A percentile compares a stretch with the other conserved stretches of the same genome.
These are phyloP conservation scores for Cutaneotrichosporon sp. DNA, from an alignment of 1,284 basidiomycete genomes.

Conservation along the genomic window DNA sequence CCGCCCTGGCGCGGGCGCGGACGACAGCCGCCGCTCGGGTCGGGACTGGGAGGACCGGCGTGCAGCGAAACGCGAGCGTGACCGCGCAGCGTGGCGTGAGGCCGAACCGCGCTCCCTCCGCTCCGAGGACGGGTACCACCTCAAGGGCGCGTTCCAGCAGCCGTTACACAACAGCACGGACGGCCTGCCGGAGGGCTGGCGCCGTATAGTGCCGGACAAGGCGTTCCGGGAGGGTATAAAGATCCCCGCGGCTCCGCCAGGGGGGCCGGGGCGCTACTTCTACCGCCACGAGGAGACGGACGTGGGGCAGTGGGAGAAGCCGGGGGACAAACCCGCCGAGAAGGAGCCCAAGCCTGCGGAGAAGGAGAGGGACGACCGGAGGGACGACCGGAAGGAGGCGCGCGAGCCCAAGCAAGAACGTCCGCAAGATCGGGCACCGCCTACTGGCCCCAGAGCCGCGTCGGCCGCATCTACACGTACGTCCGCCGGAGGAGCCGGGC, in stretches of 20 bases:
- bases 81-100: background rate
- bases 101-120: background rate
- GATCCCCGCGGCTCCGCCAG: background rate
- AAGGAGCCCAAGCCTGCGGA: background rate
- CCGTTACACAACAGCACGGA: slow-evolving; percentile 3
- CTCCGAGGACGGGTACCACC: background rate
- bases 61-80: background rate
- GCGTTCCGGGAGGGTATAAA: slow-evolving; percentile 3
- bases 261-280: background rate
- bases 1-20: too few species aligned
- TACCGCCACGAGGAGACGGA: background rate
- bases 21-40: background rate
- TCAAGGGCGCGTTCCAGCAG: slow-evolving; percentile 6
- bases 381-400: background rate
- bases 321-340: background rate
- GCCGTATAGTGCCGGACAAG: slow-evolving; percentile 5
- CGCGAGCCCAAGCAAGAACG: background rate
- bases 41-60: background rate
- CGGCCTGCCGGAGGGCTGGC: background rate
- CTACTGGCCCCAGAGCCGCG: background rate
- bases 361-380: background rate
- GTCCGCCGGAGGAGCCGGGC: background rate
- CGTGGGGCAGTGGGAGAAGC: background rate
- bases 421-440: background rate
- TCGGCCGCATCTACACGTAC: slow-evolving; percentile 1